Evolutionary conservation across 2,329 filamentous ascomycete genomes (phyloP).

Genomic region (Curvularia sp.): DNA sequence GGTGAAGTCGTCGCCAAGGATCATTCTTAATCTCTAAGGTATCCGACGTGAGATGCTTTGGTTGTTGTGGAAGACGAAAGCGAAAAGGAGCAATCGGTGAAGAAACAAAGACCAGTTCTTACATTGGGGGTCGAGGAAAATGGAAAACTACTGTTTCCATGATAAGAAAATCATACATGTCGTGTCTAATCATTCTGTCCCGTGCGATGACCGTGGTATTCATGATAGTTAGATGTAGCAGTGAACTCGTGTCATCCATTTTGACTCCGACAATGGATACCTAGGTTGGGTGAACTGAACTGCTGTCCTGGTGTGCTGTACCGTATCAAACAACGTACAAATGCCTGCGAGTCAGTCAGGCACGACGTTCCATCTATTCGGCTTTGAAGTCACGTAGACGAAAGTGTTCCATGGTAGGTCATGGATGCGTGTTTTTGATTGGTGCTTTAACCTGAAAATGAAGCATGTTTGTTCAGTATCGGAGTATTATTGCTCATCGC

Average conservation of each 20-base stretch:
- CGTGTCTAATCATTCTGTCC: too few relatives aligned
- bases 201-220: background rate
- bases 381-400: background rate
- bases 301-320: background rate
- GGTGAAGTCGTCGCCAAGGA: background rate
- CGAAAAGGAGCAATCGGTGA: too few relatives aligned
- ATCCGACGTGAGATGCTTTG: background rate
- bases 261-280: background rate
- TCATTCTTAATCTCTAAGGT: background rate
- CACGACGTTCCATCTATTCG: background rate
- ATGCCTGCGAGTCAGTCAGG: background rate
- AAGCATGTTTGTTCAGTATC: background rate
- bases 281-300: background rate
- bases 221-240: background rate
- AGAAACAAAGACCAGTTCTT: too few relatives aligned
- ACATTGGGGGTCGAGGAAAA: too few relatives aligned
- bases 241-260: background rate
- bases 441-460: background rate
- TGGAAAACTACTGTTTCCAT: too few relatives aligned
- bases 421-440: background rate
- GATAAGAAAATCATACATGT: too few relatives aligned
- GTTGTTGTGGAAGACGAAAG: background rate
- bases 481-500: constrained; percentile 11
- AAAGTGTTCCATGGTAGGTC: background rate
- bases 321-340: background rate